phyloP scores from a whole-genome alignment of 228 moss, liverwort and hornwort genomes.

The Sphagnum magellanicum region DNA sequence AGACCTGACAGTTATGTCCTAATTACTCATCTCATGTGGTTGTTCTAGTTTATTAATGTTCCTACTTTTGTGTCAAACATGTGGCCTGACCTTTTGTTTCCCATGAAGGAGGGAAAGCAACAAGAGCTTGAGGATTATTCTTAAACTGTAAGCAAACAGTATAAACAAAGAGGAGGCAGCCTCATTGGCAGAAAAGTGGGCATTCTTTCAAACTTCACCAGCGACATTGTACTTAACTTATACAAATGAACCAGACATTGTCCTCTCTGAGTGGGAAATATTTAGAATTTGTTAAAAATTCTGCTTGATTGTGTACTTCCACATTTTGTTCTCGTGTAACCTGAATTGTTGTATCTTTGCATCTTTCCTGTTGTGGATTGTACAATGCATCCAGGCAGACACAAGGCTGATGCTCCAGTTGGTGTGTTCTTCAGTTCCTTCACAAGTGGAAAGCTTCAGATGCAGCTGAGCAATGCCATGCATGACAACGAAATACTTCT shows the following conservation, averaged over 20 bases:
- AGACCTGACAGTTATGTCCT: not conserved
- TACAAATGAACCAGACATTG: no score
- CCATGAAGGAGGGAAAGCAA: conserved; percentile 8
- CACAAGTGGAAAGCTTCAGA: conserved; percentile 11
- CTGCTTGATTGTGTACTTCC: no score
- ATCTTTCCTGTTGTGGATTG: not conserved
- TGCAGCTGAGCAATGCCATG: conserved; percentile 7
- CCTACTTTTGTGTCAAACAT: not conserved
- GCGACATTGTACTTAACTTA: no score
- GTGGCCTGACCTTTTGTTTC: not conserved
- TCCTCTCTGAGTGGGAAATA: no score
- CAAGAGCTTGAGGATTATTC: conserved; percentile 4
- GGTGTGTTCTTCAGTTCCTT: no score
- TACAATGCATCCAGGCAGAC: not conserved
- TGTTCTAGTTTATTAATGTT: not conserved
- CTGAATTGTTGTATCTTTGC: not conserved
- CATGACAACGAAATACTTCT: conserved; percentile 24
- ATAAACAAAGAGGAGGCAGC: conserved; percentile 24
- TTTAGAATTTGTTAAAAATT: no score
- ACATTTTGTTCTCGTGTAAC: not conserved
- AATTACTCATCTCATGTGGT: not conserved
- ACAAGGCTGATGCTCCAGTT: not conserved
- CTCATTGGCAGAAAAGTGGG: conserved; percentile 21
- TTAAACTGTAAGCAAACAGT: conserved; percentile 24
- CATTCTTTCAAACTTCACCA: not conserved